Evolutionary conservation across 2,329 filamentous ascomycete genomes (phyloP).

Genomic region (Gnomoniopsis smithogilvyi): DNA sequence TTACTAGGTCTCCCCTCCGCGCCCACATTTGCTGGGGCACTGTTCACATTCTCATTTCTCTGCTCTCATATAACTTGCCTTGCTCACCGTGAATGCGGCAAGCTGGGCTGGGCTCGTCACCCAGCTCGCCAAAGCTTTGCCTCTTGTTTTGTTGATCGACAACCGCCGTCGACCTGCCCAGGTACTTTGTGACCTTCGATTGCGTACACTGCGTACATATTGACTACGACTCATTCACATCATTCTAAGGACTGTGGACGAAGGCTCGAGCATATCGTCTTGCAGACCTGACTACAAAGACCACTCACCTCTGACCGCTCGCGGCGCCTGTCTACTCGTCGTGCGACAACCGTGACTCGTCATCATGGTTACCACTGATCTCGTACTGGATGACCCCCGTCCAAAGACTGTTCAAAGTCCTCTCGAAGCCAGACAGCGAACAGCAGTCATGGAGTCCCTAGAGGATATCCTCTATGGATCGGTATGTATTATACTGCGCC

Average conservation of each 20-base stretch:
- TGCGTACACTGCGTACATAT: slow-evolving; percentile 3
- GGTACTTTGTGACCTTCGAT: background rate
- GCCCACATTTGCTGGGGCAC: slow-evolving; percentile 2
- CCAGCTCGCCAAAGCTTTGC: slow-evolving; percentile 12
- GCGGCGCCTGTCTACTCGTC: background rate
- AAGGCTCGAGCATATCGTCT: background rate
- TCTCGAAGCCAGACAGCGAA: slow-evolving; percentile 29
- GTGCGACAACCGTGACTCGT: background rate
- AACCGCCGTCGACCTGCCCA: background rate
- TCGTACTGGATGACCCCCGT: slow-evolving; percentile 8
- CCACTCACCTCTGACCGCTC: background rate
- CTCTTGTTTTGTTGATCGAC: background rate
- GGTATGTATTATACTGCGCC: slow-evolving; percentile 42
- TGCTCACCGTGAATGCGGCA: slow-evolving; percentile 8
- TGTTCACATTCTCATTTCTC: background rate
- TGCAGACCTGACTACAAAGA: background rate
- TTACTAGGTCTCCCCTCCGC: background rate
- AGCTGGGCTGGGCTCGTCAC: slow-evolving; percentile 12
- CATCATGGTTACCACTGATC: slow-evolving; percentile 10
- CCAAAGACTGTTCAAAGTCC: slow-evolving; percentile 6
- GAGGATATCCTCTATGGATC: slow-evolving; percentile 91
- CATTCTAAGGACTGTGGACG: background rate
- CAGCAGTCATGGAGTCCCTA: slow-evolving; percentile 60
- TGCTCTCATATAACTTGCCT: background rate
- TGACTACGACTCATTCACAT: background rate